phyloP scores from a whole-genome alignment of 768 basidiomycete species.

The Strobilomyces confusus region DNA sequence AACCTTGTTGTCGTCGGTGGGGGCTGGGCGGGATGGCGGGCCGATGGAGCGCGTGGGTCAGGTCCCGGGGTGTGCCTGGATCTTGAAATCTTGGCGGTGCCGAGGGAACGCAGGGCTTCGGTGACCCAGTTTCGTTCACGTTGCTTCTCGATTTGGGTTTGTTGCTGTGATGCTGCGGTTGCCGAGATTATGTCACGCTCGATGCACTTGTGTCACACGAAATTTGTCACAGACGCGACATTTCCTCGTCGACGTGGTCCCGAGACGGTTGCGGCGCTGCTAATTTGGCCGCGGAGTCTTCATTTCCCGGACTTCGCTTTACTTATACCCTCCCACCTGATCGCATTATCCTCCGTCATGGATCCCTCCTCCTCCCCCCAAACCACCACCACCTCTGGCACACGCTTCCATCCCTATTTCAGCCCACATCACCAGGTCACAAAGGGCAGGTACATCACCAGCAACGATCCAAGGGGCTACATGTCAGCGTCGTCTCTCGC shows the following conservation, averaged over 20 bases:
- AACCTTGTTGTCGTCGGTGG: conserved; percentile 19
- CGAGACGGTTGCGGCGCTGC: conserved; percentile 26
- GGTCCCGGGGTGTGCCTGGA: conserved; percentile 28
- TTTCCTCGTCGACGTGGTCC: conserved; percentile 37
- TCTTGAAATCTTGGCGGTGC: conserved; percentile 46
- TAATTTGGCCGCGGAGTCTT: conserved; percentile 31
- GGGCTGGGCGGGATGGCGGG: conserved; percentile 18
- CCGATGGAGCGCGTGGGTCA: conserved; percentile 13
- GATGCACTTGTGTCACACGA: conserved; percentile 23
- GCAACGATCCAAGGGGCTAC: conserved; percentile 85
- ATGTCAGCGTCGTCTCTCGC: conserved; percentile 49
- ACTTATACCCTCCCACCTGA: conserved; percentile 21
- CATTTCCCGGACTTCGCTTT: conserved; percentile 20
- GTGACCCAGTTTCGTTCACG: conserved; percentile 28
- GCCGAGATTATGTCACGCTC: conserved; percentile 30
- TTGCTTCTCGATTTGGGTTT: conserved; percentile 35
- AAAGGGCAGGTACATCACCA: conserved; percentile 85
- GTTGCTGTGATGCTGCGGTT: conserved; percentile 32
- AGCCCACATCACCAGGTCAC: conserved; percentile 77
- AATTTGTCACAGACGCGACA: conserved; percentile 27
- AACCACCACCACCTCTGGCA: conserved; percentile 23
- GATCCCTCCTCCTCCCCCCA: conserved; percentile 36
- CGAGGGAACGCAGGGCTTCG: conserved; percentile 32
- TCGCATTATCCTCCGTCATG: conserved; percentile 31
- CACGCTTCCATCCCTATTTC: conserved; percentile 63